phyloP scores from a whole-genome alignment of 371 early-diverging fungal genomes.

The Parasitella parasitica region DNA sequence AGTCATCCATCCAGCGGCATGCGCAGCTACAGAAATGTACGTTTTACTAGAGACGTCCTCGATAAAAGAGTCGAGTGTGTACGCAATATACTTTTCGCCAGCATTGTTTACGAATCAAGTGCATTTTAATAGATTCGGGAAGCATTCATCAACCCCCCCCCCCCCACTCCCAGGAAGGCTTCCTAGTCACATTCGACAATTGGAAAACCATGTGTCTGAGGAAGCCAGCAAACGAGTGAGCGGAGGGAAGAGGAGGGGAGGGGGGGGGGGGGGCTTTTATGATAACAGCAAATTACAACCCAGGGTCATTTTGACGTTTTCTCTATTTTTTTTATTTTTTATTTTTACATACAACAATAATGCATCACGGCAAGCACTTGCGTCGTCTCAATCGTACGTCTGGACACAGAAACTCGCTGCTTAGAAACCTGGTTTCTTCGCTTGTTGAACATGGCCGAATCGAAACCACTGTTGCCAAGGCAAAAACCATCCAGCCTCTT shows the following conservation, averaged over 20 bases:
- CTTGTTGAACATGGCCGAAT: constrained; percentile 90
- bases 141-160: too few relatives aligned
- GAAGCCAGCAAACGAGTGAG: too few relatives aligned
- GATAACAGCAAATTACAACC: not conserved
- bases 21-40: too few relatives aligned
- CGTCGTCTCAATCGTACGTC: constrained; percentile 72
- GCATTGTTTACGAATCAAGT: not conserved
- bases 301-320: constrained; percentile 7
- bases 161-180: too few relatives aligned
- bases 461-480: constrained; percentile 93
- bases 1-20: not conserved
- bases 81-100: not conserved
- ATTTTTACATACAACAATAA: constrained; percentile 19
- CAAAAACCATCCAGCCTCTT: constrained; percentile 84
- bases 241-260: not conserved
- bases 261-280: not conserved
- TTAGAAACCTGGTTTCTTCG: constrained; percentile 85
- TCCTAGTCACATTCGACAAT: not conserved
- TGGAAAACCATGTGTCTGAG: too few relatives aligned
- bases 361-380: constrained; percentile 74
- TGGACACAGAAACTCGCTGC: constrained; percentile 78
- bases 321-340: constrained; percentile 4
- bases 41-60: not conserved
- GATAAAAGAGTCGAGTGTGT: not conserved
- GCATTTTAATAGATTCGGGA: not conserved